A percentile compares a stretch with the other conserved stretches of the same genome.
Conservation (phyloP, 2,329 filamentous ascomycete species). For the Xylariaceae sp. region DNA sequence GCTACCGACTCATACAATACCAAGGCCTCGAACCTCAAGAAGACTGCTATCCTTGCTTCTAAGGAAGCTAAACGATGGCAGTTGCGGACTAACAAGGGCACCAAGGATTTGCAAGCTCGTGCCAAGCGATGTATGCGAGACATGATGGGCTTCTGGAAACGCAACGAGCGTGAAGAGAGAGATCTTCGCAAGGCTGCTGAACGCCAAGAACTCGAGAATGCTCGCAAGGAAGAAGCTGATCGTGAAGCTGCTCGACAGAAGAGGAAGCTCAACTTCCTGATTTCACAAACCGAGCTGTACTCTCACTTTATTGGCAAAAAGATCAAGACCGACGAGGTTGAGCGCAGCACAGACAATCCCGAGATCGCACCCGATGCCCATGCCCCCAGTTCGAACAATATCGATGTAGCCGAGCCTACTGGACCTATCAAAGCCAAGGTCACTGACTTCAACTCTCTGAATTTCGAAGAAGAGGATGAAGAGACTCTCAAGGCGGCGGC, state of each 20-base stretch:
- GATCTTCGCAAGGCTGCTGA: conserved; percentile 92
- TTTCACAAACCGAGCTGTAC: conserved; percentile 97
- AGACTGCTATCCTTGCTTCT: conserved; percentile 92
- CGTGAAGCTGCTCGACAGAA: conserved; percentile 96
- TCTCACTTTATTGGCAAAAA: conserved; percentile 99
- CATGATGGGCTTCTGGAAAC: conserved; percentile 99
- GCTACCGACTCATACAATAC: conserved; percentile 81
- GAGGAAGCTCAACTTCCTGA: conserved; percentile 98
- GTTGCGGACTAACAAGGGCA: conserved; percentile 94
- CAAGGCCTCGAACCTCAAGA: conserved; percentile 92
- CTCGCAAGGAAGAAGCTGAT: conserved; percentile 93
- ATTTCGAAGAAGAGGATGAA: conserved; percentile 95
- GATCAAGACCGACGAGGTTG: conserved; percentile 95
- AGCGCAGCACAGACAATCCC: conserved; percentile 80
- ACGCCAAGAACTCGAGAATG: conserved; percentile 92
- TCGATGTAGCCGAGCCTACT: conserved; percentile 50
- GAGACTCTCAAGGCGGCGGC: conserved; percentile 75
- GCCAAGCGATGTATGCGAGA: conserved; percentile 98
- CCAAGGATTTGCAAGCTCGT: conserved; percentile 92
- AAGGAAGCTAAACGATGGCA: conserved; percentile 99
- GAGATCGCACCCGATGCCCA: conserved; percentile 59
- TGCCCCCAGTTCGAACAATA: conserved; percentile 38
- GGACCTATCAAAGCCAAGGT: conserved; percentile 64
- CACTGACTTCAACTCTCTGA: conserved; percentile 88
- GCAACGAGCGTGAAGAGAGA: conserved; percentile 94